Evolutionary conservation across 2,329 filamentous ascomycete genomes (phyloP).

Genomic region (Emydomyces testavorans): DNA sequence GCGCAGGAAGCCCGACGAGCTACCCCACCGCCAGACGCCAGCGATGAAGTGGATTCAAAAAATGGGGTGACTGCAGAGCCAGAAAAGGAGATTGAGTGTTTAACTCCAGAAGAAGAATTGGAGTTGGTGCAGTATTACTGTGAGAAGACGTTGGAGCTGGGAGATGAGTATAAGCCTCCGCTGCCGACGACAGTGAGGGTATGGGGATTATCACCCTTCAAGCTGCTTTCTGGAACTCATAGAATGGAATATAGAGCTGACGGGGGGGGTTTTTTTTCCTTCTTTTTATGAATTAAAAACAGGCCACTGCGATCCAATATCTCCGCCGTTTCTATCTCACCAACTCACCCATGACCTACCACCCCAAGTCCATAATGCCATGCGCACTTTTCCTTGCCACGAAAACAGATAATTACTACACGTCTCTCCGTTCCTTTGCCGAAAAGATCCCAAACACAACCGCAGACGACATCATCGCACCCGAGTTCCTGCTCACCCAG

Average conservation of each 20-base stretch:
- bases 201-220: constrained; percentile 2
- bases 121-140: constrained; percentile 72
- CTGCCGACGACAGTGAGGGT: constrained; percentile 52
- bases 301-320: constrained; percentile 77
- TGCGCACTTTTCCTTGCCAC: constrained; percentile 86
- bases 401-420: constrained; percentile 80
- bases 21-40: constrained; percentile 2
- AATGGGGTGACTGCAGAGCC: constrained; percentile 7
- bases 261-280: too few species aligned
- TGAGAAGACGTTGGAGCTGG: constrained; percentile 47
- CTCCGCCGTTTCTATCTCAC: constrained; percentile 90
- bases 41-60: constrained; percentile 7
- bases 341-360: constrained; percentile 93
- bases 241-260: too few species aligned
- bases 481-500: constrained; percentile 87
- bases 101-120: constrained; percentile 73
- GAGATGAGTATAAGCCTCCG: constrained; percentile 45
- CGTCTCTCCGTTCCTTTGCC: constrained; percentile 54
- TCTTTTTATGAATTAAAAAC: constrained; percentile 32
- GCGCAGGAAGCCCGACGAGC: constrained; percentile 25
- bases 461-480: constrained; percentile 71
- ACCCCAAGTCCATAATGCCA: constrained; percentile 76
- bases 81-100: constrained; percentile 54
- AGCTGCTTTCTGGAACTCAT: not conserved
- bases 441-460: constrained; percentile 59